Evolutionary conservation across 768 basidiomycete genomes (phyloP).

Genomic region (Porpolomopsis calyptriformis): DNA sequence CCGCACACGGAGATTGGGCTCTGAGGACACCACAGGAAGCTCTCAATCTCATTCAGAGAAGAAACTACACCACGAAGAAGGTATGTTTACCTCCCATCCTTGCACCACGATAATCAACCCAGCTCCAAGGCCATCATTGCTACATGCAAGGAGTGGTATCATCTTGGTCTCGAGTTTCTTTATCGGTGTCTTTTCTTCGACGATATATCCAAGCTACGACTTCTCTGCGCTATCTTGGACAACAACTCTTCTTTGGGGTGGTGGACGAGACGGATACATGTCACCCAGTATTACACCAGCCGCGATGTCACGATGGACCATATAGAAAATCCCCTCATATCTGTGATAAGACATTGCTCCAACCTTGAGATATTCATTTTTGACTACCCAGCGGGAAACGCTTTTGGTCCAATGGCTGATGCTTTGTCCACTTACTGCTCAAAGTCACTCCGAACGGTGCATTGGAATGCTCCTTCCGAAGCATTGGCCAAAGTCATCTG

Average conservation of each 20-base stretch:
- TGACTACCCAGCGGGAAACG: conserved; percentile 45
- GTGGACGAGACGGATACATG: conserved; percentile 66
- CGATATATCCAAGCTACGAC: conserved; percentile 42
- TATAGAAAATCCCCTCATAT: conserved; percentile 43
- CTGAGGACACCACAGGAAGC: conserved; percentile 53
- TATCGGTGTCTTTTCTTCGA: conserved; percentile 63
- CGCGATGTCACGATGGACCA: conserved; percentile 35
- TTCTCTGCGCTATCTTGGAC: conserved; percentile 43
- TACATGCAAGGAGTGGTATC: conserved; percentile 56
- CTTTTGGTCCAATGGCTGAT: conserved; percentile 57
- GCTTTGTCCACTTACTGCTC: conserved; percentile 43
- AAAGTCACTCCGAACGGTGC: conserved; percentile 46
- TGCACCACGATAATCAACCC: not conserved
- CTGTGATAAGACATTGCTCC: conserved; percentile 54
- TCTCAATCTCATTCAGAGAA: conserved; percentile 44
- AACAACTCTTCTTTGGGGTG: conserved; percentile 44
- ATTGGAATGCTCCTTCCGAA: conserved; percentile 47
- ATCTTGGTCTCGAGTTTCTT: conserved; percentile 52
- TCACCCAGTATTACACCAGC: conserved; percentile 38
- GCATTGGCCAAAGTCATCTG: conserved; percentile 58
- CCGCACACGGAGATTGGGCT: conserved; percentile 38
- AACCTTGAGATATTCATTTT: conserved; percentile 67
- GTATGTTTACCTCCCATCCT: conserved; percentile 25
- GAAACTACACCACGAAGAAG: conserved; percentile 59
- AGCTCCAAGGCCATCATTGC: conserved; percentile 51